phyloP scores from a whole-genome alignment of 257 asterid species.

The Nicotiana tomentosiformis region DNA sequence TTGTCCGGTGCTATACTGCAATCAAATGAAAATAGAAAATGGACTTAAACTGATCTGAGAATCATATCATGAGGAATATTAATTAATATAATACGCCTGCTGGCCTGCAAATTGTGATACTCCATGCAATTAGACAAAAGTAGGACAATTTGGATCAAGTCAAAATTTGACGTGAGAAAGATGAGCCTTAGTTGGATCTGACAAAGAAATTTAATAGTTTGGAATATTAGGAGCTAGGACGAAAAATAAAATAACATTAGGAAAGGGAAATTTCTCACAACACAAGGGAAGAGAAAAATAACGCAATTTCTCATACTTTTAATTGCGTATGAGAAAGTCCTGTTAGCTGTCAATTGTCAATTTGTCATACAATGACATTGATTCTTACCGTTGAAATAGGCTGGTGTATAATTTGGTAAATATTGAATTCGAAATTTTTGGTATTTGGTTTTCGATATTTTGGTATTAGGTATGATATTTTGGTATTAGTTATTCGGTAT shows the following conservation, averaged over 20 bases:
- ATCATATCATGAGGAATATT: neutral
- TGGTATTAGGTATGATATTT: too few relatives aligned
- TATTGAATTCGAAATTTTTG: too few relatives aligned
- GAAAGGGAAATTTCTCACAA: neutral
- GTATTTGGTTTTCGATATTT: too few relatives aligned
- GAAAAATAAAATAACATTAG: neutral
- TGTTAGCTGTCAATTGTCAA: neutral
- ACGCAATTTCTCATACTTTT: too few relatives aligned
- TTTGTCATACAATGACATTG: neutral
- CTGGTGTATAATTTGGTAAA: too few relatives aligned
- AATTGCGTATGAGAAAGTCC: neutral
- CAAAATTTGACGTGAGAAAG: neutral
- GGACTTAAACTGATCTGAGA: neutral
- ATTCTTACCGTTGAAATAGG: neutral
- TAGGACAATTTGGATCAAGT: neutral
- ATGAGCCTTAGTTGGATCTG: neutral
- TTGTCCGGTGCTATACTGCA: neutral
- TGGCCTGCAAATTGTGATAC: neutral
- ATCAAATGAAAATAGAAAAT: neutral
- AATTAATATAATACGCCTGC: neutral
- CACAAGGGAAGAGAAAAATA: neutral
- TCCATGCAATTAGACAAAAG: neutral
- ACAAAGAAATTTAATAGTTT: neutral
- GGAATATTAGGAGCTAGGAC: neutral
- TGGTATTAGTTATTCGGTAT: too few relatives aligned